Percentiles rank a stretch among this genome's conserved stretches.
phyloP scores from a whole-genome alignment of 1,284 basidiomycete species.

The Naganishia albida region DNA sequence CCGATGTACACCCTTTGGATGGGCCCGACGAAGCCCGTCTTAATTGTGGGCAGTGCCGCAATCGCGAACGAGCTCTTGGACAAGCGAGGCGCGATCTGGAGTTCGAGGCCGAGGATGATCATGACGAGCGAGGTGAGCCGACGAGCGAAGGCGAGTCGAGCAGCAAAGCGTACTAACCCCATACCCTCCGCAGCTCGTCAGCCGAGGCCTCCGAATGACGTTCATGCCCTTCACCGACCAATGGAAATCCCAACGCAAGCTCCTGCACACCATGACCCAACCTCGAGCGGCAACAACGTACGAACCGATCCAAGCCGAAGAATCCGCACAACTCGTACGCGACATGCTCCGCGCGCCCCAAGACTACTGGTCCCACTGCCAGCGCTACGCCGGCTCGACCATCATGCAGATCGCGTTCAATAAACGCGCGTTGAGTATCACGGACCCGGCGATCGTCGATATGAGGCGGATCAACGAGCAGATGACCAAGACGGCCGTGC shows the following conservation, averaged over 20 bases:
- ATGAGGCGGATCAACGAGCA: conserved; percentile 39
- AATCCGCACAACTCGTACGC: conserved; percentile 39
- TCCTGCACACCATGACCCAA: conserved; percentile 39
- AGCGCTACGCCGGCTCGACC: conserved; percentile 44
- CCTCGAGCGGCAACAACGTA: conserved; percentile 39
- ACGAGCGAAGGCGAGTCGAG: background rate
- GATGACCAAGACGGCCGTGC: conserved; percentile 42
- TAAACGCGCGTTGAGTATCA: conserved; percentile 39
- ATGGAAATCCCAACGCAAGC: conserved; percentile 41
- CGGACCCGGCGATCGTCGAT: conserved; percentile 42
- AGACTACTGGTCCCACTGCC: conserved; percentile 42
- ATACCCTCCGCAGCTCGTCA: conserved; percentile 12
- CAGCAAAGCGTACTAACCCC: background rate
- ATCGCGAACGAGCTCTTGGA: conserved; percentile 45
- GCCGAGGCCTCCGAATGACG: conserved; percentile 38
- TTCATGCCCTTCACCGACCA: conserved; percentile 43
- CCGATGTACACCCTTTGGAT: conserved; percentile 43
- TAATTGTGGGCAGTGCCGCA: conserved; percentile 38
- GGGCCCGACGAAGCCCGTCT: conserved; percentile 35
- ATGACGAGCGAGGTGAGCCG: conserved; percentile 44
- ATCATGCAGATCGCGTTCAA: conserved; percentile 46
- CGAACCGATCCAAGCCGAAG: conserved; percentile 43
- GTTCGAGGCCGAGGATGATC: conserved; percentile 42
- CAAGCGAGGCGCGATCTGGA: conserved; percentile 42
- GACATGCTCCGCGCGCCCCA: conserved; percentile 39